A percentile compares a stretch with the other conserved stretches of the same genome.
Conservation (phyloP, 176 grass and related monocot genomes). For the Triticum dicoccoides region DNA sequence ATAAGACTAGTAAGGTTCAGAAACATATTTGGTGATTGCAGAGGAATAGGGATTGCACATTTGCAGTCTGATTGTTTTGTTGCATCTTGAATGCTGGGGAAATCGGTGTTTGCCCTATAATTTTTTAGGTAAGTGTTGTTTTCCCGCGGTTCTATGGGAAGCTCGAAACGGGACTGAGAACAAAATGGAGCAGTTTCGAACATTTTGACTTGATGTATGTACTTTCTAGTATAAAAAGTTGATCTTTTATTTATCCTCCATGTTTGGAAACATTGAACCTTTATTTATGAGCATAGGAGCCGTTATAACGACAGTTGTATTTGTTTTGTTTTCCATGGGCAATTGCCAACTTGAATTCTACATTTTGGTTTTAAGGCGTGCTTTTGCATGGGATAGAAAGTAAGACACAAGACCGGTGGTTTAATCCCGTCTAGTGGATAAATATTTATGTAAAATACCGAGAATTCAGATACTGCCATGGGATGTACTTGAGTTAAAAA, state of each 20-base stretch:
- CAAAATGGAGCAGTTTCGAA: not conserved
- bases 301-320: not conserved
- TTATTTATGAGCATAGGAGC: not conserved
- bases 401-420: not conserved
- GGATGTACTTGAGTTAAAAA: not conserved
- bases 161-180: not conserved
- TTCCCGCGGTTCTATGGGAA: not conserved
- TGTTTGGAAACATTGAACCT: not conserved
- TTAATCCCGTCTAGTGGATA: not conserved
- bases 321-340: not conserved
- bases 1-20: not conserved
- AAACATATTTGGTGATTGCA: not conserved
- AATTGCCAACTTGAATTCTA: constrained; percentile 1
- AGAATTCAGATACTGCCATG: not conserved
- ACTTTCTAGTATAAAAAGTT: not conserved
- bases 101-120: not conserved
- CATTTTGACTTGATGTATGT: not conserved
- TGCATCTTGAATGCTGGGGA: not conserved
- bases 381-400: not conserved
- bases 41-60: not conserved
- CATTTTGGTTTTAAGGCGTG: not conserved
- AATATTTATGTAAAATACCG: not conserved
- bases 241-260: not conserved
- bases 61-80: not conserved
- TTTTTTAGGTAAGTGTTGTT: not conserved